These are phyloP conservation scores for Ophiostoma sp. DNA, from an alignment of 2,329 filamentous ascomycete genomes.

Conservation along the genomic window DNA sequence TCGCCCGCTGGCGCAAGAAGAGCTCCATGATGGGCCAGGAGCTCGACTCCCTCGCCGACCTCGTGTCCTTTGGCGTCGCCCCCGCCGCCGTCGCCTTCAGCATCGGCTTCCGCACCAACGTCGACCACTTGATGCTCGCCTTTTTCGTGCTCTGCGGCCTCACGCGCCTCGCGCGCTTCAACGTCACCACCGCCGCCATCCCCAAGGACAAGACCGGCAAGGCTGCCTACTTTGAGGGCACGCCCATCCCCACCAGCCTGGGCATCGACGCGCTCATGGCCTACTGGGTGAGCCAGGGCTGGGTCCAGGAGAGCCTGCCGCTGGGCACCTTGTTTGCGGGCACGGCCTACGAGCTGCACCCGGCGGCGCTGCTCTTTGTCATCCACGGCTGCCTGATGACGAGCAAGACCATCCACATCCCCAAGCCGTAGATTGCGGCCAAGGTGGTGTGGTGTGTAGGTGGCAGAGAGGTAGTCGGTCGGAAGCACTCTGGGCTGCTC, in stretches of 20 bases:
- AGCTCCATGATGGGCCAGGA: constrained; percentile 97
- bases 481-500: not conserved
- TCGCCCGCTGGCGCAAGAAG: constrained; percentile 94
- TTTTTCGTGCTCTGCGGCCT: constrained; percentile 95
- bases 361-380: constrained; percentile 72
- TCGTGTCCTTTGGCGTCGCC: constrained; percentile 92
- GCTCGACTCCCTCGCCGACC: constrained; percentile 87
- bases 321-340: constrained; percentile 64
- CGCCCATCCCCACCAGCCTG: constrained; percentile 87
- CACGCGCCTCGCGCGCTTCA: constrained; percentile 91
- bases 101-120: constrained; percentile 74
- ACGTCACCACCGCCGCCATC: constrained; percentile 83
- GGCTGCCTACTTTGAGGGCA: constrained; percentile 93
- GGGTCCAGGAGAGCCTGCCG: constrained; percentile 74
- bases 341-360: constrained; percentile 74
- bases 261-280: constrained; percentile 78
- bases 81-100: constrained; percentile 84
- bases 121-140: constrained; percentile 74
- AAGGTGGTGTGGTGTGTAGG: not conserved
- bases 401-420: constrained; percentile 89
- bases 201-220: constrained; percentile 92
- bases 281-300: constrained; percentile 77
- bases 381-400: constrained; percentile 92
- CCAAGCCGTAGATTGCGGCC: constrained; percentile 59
- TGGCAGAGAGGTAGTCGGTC: too few relatives aligned